Base-by-base conservation (phyloP, 2,329 filamentous ascomycete species). In the Epicoccum nigrum region DNA sequence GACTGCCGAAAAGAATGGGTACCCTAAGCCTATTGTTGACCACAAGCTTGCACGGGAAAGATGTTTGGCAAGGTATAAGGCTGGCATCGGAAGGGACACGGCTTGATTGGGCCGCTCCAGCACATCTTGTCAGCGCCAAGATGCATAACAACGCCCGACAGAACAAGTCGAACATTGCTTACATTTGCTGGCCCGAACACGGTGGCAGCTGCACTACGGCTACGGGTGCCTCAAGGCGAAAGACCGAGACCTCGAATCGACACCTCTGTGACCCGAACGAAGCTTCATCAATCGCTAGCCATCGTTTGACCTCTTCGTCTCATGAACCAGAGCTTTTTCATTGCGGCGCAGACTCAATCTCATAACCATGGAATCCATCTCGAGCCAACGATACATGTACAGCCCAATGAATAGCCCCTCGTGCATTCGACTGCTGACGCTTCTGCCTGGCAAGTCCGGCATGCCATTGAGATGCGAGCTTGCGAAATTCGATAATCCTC, bases 1-100 rank as follows among this genome's bases (percentile, higher is more conserved):
- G 8, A 72, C 81, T 56, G 88, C 86, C 7, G 81, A 81, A 74
- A 86, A 82, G 73, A 80, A 77, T 7, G 87, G 88, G 0, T 96
- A 96, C 68, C 90, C 91, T 0, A 77, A 79, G 70, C 83, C 84
- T 7, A 86, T 93, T 58, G 89, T 96, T 1, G 82, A 88, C 32
- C 92, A 96, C 70, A 87, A 86, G 64, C 77, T 77, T 11, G 82
- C 83, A 44, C 82, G 91, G 51, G 84, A 88, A 44, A 80, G 83
- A 59, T 87, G 87, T 21, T 74, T 94, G 68, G 76, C 74, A 46
- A 83, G 84, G 59, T 95, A 92, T 70, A 93, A 92, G 72, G 78
- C 77, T 30, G 86, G 83, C 0, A 71, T 86, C 45, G 81, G 79
- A 27, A 77, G 79, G 62, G 74, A 76, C 19, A 83, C 76, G 25